A percentile compares a stretch with the other conserved stretches of the same genome.
Conservation (phyloP, 768 basidiomycete species). For the Paxillus rubicundulus region DNA sequence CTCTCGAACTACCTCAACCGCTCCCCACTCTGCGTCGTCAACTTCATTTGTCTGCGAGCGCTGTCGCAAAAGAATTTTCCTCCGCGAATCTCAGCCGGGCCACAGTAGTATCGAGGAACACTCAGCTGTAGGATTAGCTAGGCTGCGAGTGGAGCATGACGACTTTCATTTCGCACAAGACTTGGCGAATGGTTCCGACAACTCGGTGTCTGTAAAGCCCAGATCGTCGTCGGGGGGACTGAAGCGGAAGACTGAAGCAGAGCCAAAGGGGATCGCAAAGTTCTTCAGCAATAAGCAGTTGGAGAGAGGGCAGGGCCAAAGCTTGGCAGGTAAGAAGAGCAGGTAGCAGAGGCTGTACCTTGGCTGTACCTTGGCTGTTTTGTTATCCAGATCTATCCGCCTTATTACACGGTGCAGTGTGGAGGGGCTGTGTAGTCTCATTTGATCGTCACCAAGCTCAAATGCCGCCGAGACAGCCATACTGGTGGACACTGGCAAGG, state of each 20-base stretch:
- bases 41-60: conserved; percentile 55
- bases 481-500: background rate
- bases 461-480: conserved; percentile 4
- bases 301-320: too few species aligned
- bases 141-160: conserved; percentile 66
- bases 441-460: too few species aligned
- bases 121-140: conserved; percentile 36
- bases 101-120: conserved; percentile 22
- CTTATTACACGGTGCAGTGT: too few species aligned
- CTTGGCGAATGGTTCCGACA: conserved; percentile 47
- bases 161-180: conserved; percentile 91
- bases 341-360: background rate
- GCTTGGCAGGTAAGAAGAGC: background rate
- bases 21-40: background rate
- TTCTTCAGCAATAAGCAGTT: conserved; percentile 43
- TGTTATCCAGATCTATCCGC: too few species aligned
- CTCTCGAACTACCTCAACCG: background rate
- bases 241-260: conserved; percentile 31
- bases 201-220: conserved; percentile 1
- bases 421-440: too few species aligned
- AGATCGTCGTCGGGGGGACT: conserved; percentile 18
- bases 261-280: conserved; percentile 44
- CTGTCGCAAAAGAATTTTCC: conserved; percentile 48
- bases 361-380: too few species aligned
- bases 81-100: conserved; percentile 23